Percentiles rank a stretch among this genome's conserved stretches.
These are phyloP conservation scores for Boletellus ananiceps DNA, from an alignment of 768 basidiomycete genomes.

Conservation along the genomic window DNA sequence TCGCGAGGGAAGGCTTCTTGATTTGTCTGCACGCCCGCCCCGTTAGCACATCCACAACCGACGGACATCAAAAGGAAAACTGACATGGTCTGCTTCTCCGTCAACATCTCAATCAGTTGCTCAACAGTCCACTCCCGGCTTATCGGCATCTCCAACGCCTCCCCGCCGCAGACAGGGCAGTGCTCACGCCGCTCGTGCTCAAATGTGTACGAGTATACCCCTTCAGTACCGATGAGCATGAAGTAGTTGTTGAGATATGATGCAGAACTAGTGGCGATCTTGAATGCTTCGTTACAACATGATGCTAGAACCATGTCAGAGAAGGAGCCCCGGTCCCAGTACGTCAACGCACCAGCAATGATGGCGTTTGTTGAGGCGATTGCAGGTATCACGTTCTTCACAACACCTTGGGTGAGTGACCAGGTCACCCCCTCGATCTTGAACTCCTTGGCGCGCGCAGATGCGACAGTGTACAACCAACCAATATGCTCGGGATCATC, in stretches of 20 bases:
- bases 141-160: conserved; percentile 70
- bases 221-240: conserved; percentile 96
- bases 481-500: conserved; percentile 96
- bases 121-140: conserved; percentile 76
- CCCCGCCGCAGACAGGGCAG: conserved; percentile 97
- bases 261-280: conserved; percentile 93
- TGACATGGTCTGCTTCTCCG: conserved; percentile 91
- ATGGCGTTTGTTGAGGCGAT: conserved; percentile 99
- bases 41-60: background rate
- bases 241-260: conserved; percentile 97
- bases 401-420: conserved; percentile 96
- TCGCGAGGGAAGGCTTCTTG: conserved; percentile 90
- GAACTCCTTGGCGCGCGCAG: conserved; percentile 84
- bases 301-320: conserved; percentile 52
- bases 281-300: conserved; percentile 99
- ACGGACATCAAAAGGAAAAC: conserved; percentile 12
- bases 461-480: conserved; percentile 84
- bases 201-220: conserved; percentile 96
- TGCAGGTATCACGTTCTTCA: conserved; percentile 99
- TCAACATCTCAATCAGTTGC: conserved; percentile 79
- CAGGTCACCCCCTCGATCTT: conserved; percentile 98
- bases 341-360: conserved; percentile 67
- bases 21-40: conserved; percentile 65
- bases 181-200: conserved; percentile 89
- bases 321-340: background rate